Conservation (phyloP, 257 asterid genomes). For the Scutellaria minor region DNA sequence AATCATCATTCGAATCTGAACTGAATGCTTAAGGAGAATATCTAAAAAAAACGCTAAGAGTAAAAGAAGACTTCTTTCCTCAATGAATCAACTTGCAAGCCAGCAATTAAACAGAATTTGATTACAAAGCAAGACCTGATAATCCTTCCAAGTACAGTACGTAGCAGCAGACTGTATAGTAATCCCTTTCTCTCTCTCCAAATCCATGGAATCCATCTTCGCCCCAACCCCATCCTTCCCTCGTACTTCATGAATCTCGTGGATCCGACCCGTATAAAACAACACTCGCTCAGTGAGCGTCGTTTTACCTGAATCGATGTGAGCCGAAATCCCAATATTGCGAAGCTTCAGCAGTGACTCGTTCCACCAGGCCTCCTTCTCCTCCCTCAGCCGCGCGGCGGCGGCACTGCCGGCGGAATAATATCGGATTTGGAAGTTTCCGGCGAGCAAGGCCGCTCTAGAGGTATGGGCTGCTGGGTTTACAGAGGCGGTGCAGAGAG, state of each 20-base stretch:
- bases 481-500: slow-evolving; percentile 48
- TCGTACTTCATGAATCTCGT: slow-evolving; percentile 94
- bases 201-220: slow-evolving; percentile 98
- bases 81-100: not conserved
- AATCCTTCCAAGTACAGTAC: slow-evolving; percentile 91
- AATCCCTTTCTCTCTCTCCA: slow-evolving; percentile 98
- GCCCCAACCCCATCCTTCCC: slow-evolving; percentile 99
- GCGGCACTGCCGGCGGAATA: slow-evolving; percentile 75
- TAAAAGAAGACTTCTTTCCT: not conserved
- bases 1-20: not conserved
- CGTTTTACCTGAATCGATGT: slow-evolving; percentile 95
- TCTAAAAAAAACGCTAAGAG: not conserved
- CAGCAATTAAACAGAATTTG: slow-evolving; percentile 18
- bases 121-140: slow-evolving; percentile 54
- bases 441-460: slow-evolving; percentile 56
- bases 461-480: slow-evolving; percentile 42
- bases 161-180: slow-evolving; percentile 99
- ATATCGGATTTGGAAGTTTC: slow-evolving; percentile 62
- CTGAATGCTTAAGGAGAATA: not conserved
- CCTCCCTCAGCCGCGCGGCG: slow-evolving; percentile 73
- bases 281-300: slow-evolving; percentile 90
- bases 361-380: slow-evolving; percentile 81
- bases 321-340: slow-evolving; percentile 96
- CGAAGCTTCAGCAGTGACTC: slow-evolving; percentile 81
- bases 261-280: slow-evolving; percentile 95